Evolutionary conservation across 2,329 filamentous ascomycete species (phyloP).

Genomic region (Rachicladosporium sp.): DNA sequence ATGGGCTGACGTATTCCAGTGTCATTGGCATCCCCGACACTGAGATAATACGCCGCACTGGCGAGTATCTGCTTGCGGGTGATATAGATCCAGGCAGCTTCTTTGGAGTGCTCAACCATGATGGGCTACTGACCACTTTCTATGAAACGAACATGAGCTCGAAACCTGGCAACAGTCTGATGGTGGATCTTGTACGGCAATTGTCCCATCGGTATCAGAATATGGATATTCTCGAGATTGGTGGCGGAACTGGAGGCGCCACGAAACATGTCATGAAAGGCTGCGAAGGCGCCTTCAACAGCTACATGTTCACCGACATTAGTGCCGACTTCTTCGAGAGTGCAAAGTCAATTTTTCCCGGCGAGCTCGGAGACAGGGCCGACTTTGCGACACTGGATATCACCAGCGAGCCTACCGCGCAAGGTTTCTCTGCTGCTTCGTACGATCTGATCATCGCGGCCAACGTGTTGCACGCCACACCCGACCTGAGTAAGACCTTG

Average conservation of each 20-base stretch:
- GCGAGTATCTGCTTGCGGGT: no score
- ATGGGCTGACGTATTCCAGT: no score
- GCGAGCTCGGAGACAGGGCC: conserved; percentile 17
- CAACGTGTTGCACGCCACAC: conserved; percentile 17
- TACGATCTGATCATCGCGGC: conserved; percentile 19
- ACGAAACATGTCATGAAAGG: conserved; percentile 26
- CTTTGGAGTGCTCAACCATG: no score
- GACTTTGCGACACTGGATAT: conserved; percentile 22
- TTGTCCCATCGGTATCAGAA: conserved; percentile 30
- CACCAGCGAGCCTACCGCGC: conserved; percentile 17
- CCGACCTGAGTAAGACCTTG: conserved; percentile 10
- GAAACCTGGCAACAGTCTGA: no score
- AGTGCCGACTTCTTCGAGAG: conserved; percentile 30
- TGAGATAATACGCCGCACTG: no score
- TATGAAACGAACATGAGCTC: no score
- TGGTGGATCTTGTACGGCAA: neutral
- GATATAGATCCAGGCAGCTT: no score
- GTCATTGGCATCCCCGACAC: no score
- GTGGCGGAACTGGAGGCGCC: conserved; percentile 33
- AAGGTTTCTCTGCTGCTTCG: conserved; percentile 22
- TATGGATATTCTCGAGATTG: conserved; percentile 33
- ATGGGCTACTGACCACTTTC: no score
- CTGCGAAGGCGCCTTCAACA: conserved; percentile 21
- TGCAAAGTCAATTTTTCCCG: conserved; percentile 20
- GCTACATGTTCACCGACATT: conserved; percentile 38